A percentile compares a stretch with the other conserved stretches of the same genome.
phyloP scores from a whole-genome alignment of 2,329 filamentous ascomycete species.

The Monosporascus sp. region DNA sequence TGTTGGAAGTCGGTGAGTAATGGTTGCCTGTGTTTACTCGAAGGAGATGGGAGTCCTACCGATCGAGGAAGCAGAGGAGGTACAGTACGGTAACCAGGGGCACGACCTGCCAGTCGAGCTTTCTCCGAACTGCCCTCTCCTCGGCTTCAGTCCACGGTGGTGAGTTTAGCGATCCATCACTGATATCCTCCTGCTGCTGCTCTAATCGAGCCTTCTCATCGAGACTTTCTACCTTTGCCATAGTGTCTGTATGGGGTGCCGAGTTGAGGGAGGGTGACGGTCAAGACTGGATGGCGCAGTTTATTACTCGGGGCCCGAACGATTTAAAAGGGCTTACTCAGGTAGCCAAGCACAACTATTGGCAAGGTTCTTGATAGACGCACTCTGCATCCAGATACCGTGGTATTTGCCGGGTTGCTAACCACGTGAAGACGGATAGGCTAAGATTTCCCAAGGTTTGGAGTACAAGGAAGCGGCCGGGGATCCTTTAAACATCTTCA shows the following conservation, averaged over 20 bases:
- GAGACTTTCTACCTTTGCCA: conserved; percentile 14
- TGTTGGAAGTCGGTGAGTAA: conserved; percentile 18
- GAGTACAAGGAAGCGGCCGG: background rate
- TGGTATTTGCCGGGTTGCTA: background rate
- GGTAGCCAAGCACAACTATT: background rate
- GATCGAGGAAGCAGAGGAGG: conserved; percentile 45
- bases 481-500: background rate
- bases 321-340: background rate
- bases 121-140: conserved; percentile 42
- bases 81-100: conserved; percentile 49
- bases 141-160: conserved; percentile 46
- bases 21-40: background rate
- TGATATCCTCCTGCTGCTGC: conserved; percentile 21
- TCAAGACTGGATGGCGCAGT: background rate
- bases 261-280: background rate
- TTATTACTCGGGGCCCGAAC: background rate
- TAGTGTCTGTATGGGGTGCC: conserved; percentile 4
- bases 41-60: conserved; percentile 12
- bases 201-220: conserved; percentile 20
- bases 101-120: conserved; percentile 48
- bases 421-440: background rate
- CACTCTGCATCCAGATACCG: too few relatives aligned
- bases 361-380: background rate
- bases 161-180: conserved; percentile 18
- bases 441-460: background rate